Percentiles rank a stretch among this genome's conserved stretches.
These are phyloP conservation scores for Helianthus tuberosus DNA, from an alignment of 129 eudicot species.

Conservation along the genomic window DNA sequence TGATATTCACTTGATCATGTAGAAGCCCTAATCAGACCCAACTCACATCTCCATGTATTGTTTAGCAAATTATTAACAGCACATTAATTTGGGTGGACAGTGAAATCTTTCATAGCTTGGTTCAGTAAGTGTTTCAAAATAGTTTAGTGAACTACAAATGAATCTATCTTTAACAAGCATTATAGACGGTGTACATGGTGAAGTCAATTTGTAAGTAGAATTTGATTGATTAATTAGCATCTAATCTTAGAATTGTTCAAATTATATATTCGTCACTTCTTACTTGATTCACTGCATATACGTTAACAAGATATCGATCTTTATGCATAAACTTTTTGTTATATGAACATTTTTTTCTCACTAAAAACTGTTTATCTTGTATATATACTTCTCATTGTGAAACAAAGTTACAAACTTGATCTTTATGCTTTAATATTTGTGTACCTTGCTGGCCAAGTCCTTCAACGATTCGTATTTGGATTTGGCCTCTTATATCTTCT, in stretches of 20 bases:
- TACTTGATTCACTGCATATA: conserved; percentile 1
- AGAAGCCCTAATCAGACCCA: conserved; percentile 6
- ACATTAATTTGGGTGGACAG: not conserved
- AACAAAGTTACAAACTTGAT: not conserved
- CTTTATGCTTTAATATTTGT: not conserved
- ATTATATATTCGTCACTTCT: not conserved
- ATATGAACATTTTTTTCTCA: not conserved
- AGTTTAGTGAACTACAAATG: not conserved
- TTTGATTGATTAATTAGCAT: conserved; percentile 11
- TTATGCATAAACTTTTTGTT: not conserved
- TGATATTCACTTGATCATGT: conserved; percentile 13
- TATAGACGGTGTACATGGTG: not conserved
- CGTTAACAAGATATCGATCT: not conserved
- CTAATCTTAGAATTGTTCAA: not conserved
- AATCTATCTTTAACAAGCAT: not conserved
- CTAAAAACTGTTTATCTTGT: not conserved
- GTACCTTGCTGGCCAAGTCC: not conserved
- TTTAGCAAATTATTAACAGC: not conserved
- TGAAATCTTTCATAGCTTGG: not conserved
- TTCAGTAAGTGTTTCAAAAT: not conserved
- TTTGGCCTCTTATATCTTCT: not conserved
- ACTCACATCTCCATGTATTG: not conserved
- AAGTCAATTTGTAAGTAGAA: conserved; percentile 11
- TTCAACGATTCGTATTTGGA: not conserved
- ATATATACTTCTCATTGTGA: conserved; percentile 3